A percentile compares a stretch with the other conserved stretches of the same genome.
Conservation (phyloP, 163 green algal species). For the Scenedesmus sp. region DNA sequence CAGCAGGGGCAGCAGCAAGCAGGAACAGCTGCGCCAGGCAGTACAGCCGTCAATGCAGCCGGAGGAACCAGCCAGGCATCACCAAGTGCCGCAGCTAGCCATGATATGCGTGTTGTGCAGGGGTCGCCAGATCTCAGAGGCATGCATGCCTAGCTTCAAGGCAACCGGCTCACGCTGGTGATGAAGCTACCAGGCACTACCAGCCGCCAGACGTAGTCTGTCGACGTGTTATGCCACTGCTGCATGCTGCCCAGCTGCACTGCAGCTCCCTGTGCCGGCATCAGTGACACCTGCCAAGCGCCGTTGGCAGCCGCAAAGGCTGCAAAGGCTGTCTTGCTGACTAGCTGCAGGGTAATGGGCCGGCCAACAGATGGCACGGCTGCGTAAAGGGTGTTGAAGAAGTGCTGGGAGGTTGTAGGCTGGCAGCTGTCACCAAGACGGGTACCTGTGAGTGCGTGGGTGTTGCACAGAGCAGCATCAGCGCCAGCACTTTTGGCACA, state of each 20-base stretch:
- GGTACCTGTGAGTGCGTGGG: not conserved
- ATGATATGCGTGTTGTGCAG: no score
- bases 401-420: not conserved
- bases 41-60: no score
- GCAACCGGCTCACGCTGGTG: not conserved
- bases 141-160: not conserved
- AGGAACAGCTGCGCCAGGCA: no score
- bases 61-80: not conserved
- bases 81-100: not conserved
- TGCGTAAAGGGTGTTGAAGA: not conserved
- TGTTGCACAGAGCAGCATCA: not conserved
- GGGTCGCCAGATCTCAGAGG: not conserved
- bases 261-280: no score
- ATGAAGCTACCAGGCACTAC: not conserved
- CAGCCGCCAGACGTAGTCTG: not conserved
- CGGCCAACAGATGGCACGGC: not conserved
- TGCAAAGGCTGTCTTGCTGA: slow-evolving; percentile 31
- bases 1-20: not conserved
- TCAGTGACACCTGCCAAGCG: not conserved
- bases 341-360: not conserved
- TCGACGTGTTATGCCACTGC: not conserved
- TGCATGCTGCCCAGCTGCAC: slow-evolving; percentile 10
- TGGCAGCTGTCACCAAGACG: not conserved
- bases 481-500: not conserved
- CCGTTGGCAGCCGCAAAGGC: not conserved